Conservation (phyloP, 2,329 filamentous ascomycete species). For the Sarocladium strictum region DNA sequence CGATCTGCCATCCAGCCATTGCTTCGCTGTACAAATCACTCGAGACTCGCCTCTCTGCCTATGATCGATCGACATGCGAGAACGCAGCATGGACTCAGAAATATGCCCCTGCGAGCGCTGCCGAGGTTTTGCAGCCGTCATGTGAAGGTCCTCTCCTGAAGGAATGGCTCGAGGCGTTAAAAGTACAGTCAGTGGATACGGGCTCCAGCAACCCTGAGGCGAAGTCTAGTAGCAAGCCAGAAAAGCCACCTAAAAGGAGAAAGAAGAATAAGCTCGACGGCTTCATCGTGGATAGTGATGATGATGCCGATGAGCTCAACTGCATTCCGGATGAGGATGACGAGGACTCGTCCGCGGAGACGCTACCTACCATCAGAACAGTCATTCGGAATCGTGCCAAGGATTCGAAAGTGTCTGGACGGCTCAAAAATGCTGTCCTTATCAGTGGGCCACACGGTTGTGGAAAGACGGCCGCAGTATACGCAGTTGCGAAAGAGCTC, state of each 20-base stretch:
- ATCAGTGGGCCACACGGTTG: slow-evolving; percentile 85
- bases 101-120: slow-evolving; percentile 66
- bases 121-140: slow-evolving; percentile 69
- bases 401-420: slow-evolving; percentile 36
- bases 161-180: slow-evolving; percentile 74
- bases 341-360: slow-evolving; percentile 3
- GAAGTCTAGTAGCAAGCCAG: slow-evolving; percentile 23
- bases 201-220: slow-evolving; percentile 42
- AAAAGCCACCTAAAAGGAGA: slow-evolving; percentile 43
- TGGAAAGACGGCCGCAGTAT: slow-evolving; percentile 89
- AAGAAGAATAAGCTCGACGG: slow-evolving; percentile 71
- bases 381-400: slow-evolving; percentile 43
- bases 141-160: slow-evolving; percentile 65
- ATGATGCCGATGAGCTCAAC: slow-evolving; percentile 55
- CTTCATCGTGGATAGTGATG: slow-evolving; percentile 72
- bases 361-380: slow-evolving; percentile 34
- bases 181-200: slow-evolving; percentile 69
- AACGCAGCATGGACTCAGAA: slow-evolving; percentile 71
- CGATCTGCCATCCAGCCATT: slow-evolving; percentile 50
- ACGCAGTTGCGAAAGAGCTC: slow-evolving; percentile 86
- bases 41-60: slow-evolving; percentile 61
- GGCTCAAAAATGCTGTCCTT: slow-evolving; percentile 70
- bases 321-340: slow-evolving; percentile 46
- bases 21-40: slow-evolving; percentile 54
- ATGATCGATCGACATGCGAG: slow-evolving; percentile 75